Percentiles rank a stretch among this genome's conserved stretches.
Conservation (phyloP, 2,329 filamentous ascomycete species). For the Periconia sp. region DNA sequence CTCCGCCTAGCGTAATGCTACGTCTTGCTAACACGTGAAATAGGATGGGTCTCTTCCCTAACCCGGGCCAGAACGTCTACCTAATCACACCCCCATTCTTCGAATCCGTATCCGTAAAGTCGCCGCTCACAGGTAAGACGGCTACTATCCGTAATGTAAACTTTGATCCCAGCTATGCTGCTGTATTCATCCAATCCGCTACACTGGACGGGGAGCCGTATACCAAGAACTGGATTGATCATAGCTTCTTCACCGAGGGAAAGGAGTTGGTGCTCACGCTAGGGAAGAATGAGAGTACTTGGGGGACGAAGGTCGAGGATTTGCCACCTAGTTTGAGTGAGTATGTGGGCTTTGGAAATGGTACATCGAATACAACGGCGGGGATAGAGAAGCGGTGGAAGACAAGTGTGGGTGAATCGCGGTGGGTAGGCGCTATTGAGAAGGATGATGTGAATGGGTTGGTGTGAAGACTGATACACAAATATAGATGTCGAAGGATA, state of each 20-base stretch:
- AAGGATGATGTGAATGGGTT: no score
- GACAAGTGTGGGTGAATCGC: neutral
- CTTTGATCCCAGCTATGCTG: constrained; percentile 47
- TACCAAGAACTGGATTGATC: constrained; percentile 51
- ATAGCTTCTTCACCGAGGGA: constrained; percentile 51
- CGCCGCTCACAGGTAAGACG: constrained; percentile 44
- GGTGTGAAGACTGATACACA: no score
- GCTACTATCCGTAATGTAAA: constrained; percentile 48
- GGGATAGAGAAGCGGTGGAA: neutral
- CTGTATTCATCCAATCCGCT: constrained; percentile 51
- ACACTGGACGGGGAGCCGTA: constrained; percentile 48
- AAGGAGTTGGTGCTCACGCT: constrained; percentile 49
- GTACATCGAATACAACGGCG: constrained; percentile 13
- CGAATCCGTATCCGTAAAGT: constrained; percentile 43
- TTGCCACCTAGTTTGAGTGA: constrained; percentile 47
- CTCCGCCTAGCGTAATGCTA: constrained; percentile 41
- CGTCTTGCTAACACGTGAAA: no score
- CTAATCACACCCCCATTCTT: constrained; percentile 54
- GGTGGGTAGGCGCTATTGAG: no score
- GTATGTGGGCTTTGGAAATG: constrained; percentile 26
- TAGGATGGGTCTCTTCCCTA: constrained; percentile 52
- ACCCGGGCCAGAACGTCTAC: constrained; percentile 53
- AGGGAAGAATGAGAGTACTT: constrained; percentile 48
- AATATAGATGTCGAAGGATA: no score
- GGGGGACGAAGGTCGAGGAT: constrained; percentile 50